Base-by-base conservation (phyloP, 305 asterid genomes). In the Plantago rigida region DNA sequence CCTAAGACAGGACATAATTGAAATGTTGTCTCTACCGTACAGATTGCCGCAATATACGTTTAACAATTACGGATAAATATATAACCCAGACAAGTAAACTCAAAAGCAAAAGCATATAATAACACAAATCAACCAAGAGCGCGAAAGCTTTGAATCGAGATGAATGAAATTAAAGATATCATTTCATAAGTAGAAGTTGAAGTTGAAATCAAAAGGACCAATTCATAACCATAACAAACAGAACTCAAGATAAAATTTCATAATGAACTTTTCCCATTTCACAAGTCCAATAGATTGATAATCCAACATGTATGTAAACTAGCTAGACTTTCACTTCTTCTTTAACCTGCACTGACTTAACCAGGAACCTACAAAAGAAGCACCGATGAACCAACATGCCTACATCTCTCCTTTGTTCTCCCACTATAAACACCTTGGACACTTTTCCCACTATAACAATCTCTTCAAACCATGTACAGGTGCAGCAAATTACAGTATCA, bases 401-500 rank as follows among this genome's bases (percentile, higher is more conserved):
- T 39, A 39, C 9, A 39, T 39, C 44, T 39, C 7, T 12, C 46
- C 13, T 45, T 50, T 56, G 44, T 64, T 70, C 46, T 72, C 68
- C 68, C 77, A 71, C 70, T 68, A 65, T 71, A 74, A 3, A 48
- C 59, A 72, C 73, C 69, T 61, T 26, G 24, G 58, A 61, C 59
- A 59, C 59, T 60, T 46, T 69, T 59, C 31, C 31, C 72, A 53
- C 73, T 78, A 78, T 73, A 64, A 41, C 46, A 41, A 41, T 75
- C 61, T 74, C 75, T 74, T 70, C 70, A 79, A 70, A 71, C 70
- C 76, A 78, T 82, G 69, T 87, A 87, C 84, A 82, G 68, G 70
- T 69, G 68, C 24, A 48, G 78, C 5, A 65, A 69, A 65, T 69
- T 70, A 77, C 74, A 69, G 72, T 15, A 41, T 41, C 46, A 41